Conservation (phyloP, 2,329 filamentous ascomycete genomes). For the Fusarium sp. region DNA sequence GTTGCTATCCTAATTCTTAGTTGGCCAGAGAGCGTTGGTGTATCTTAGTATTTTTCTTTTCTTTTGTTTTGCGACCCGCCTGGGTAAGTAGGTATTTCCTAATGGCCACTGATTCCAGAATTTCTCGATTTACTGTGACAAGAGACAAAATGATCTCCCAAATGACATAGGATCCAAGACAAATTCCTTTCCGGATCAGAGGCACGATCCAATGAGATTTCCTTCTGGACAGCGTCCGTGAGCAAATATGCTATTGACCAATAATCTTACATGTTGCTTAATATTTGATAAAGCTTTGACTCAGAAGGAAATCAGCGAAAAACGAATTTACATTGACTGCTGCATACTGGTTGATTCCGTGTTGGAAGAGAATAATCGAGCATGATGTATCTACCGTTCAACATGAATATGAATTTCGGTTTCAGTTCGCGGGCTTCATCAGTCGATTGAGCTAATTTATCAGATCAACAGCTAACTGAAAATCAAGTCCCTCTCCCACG, state of each 20-base stretch:
- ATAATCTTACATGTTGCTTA: conserved; percentile 35
- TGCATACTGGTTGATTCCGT: not conserved
- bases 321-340: not conserved
- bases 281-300: not conserved
- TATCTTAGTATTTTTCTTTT: too few relatives aligned
- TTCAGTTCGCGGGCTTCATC: not conserved
- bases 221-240: not conserved
- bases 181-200: conserved; percentile 14
- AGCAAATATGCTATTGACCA: conserved; percentile 11
- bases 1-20: too few relatives aligned
- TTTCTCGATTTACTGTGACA: not conserved
- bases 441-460: conserved; percentile 1
- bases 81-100: too few relatives aligned
- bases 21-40: too few relatives aligned
- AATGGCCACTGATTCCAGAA: not conserved
- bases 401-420: not conserved
- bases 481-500: conserved; percentile 17
- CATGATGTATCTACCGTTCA: not conserved
- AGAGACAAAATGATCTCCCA: not conserved
- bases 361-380: not conserved
- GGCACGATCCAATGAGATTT: conserved; percentile 15
- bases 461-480: conserved; percentile 5
- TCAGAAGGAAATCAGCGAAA: not conserved
- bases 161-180: conserved; percentile 7
- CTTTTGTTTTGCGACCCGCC: too few relatives aligned